These are phyloP conservation scores for Penicillium coprophilum DNA, from an alignment of 495 filamentous ascomycete species.

Conservation along the genomic window DNA sequence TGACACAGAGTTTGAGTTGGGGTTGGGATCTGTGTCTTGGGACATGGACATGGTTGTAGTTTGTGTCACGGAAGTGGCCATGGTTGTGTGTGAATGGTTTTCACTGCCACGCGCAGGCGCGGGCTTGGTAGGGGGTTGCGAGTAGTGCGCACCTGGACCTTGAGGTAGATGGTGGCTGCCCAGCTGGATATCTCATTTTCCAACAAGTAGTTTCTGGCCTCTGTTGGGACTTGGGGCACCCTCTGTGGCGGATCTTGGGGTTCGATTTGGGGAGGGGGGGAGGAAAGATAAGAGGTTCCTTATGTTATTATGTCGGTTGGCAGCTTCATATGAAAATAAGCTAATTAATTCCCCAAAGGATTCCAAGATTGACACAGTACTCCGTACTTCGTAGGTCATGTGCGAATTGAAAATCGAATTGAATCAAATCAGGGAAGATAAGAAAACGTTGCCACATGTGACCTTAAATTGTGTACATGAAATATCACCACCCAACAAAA, in stretches of 20 bases:
- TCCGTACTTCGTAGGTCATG: too few relatives aligned
- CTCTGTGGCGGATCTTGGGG: not conserved
- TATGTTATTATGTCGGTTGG: too few relatives aligned
- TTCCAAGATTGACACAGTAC: too few relatives aligned
- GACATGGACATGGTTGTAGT: conserved; percentile 1
- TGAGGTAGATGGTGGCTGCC: conserved; percentile 32
- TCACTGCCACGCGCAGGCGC: conserved; percentile 28
- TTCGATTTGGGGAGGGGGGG: not conserved
- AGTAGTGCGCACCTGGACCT: conserved; percentile 28
- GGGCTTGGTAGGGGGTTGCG: conserved; percentile 10
- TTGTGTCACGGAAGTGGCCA: conserved; percentile 29
- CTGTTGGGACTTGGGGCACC: not conserved
- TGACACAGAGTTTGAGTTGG: conserved; percentile 8
- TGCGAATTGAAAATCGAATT: too few relatives aligned
- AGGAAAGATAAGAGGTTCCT: too few relatives aligned
- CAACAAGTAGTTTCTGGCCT: conserved; percentile 14
- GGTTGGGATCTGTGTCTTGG: not conserved
- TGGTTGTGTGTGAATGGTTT: conserved; percentile 13
- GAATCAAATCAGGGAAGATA: not conserved
- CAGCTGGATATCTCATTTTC: conserved; percentile 41
- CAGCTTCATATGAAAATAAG: not conserved
- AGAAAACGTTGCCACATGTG: not conserved
- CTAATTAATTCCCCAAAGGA: not conserved
- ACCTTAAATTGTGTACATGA: not conserved
- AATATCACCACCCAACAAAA: not conserved